These are phyloP conservation scores for Ambispora gerdemannii DNA, from an alignment of 192 early-diverging fungal species.

Conservation along the genomic window DNA sequence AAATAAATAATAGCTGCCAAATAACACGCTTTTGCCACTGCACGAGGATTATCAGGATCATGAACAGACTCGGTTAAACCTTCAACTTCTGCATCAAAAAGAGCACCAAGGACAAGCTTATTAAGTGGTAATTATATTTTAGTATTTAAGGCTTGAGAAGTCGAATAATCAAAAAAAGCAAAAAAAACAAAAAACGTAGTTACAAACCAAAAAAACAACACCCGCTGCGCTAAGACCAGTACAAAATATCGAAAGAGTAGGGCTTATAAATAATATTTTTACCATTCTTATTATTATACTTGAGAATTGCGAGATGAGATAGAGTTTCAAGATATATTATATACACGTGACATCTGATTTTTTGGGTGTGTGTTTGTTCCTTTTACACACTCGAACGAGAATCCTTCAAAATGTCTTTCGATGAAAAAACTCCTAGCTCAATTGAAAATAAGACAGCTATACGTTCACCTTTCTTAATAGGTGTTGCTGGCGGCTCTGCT, in stretches of 20 bases:
- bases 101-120: constrained; percentile 37
- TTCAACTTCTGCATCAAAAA: constrained; percentile 42
- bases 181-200: too few species aligned
- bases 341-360: too few species aligned
- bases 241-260: constrained; percentile 23
- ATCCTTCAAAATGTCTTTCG: background rate
- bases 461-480: constrained; percentile 46
- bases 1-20: constrained; percentile 39
- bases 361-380: too few species aligned
- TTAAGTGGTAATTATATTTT: background rate
- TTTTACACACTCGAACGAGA: too few species aligned
- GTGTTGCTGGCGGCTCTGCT: constrained; percentile 50
- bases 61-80: constrained; percentile 38
- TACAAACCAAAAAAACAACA: constrained; percentile 39
- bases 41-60: constrained; percentile 41
- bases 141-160: background rate
- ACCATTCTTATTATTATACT: background rate
- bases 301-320: background rate
- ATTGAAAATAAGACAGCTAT: background rate
- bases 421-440: background rate
- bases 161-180: background rate
- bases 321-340: background rate
- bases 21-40: constrained; percentile 40
- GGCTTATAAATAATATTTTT: background rate
- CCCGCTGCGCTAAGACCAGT: constrained; percentile 34